phyloP scores from a whole-genome alignment of 2,329 filamentous ascomycete species.

The Zymoseptoria passerinii region DNA sequence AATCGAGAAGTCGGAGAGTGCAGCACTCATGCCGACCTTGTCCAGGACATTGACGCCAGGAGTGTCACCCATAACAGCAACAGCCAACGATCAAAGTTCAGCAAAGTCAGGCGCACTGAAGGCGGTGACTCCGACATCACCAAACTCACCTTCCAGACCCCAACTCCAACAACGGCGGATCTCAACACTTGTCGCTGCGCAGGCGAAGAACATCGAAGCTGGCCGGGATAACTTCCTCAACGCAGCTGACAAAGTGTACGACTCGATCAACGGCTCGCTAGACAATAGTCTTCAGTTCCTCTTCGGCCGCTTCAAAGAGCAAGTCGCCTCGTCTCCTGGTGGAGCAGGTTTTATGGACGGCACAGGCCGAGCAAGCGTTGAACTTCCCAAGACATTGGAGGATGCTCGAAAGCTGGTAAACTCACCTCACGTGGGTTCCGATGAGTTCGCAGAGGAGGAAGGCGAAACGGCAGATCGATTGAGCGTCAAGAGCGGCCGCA shows the following conservation, averaged over 20 bases:
- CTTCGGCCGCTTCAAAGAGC: conserved; percentile 76
- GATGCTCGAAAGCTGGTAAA: conserved; percentile 85
- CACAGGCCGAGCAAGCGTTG: neutral
- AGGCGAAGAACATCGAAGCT: conserved; percentile 74
- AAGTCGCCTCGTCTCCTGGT: conserved; percentile 39
- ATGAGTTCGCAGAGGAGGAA: conserved; percentile 24
- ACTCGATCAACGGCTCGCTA: conserved; percentile 82
- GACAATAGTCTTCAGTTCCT: conserved; percentile 92
- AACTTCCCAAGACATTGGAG: conserved; percentile 81
- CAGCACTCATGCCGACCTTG: conserved; percentile 23
- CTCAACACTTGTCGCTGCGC: conserved; percentile 78
- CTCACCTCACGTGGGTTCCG: conserved; percentile 42
- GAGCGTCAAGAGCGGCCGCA: conserved; percentile 25
- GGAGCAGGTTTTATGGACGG: neutral
- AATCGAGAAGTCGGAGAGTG: conserved; percentile 33
- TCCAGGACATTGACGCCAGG: conserved; percentile 29
- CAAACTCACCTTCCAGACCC: conserved; percentile 32
- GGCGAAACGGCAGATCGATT: conserved; percentile 15
- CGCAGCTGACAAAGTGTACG: conserved; percentile 84
- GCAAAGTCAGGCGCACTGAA: conserved; percentile 6
- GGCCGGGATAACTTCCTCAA: conserved; percentile 59
- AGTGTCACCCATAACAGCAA: conserved; percentile 19
- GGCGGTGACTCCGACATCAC: conserved; percentile 14
- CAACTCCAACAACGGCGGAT: conserved; percentile 63
- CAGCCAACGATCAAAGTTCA: conserved; percentile 21